Base-by-base conservation (phyloP, 1,139 yeast species). In the Suhomyces ambrosiae region DNA sequence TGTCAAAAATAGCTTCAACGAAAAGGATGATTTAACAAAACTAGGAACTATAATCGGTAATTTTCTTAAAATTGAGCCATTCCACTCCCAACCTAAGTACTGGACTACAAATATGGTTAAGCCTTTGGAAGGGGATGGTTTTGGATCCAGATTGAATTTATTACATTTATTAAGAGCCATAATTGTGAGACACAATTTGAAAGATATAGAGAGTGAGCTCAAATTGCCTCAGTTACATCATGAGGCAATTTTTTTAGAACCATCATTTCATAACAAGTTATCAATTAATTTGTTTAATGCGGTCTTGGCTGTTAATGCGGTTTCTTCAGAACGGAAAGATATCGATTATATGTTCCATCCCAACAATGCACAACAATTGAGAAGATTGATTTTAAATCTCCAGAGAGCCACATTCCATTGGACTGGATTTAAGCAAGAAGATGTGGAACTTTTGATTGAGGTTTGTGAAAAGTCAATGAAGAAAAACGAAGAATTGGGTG, bases 301-400 rank as follows among this genome's bases (percentile, higher is more conserved):
- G 0, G 86, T 82, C 1, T 61, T 83, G 34, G 86, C 87, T 0
- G 79, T 80, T 1, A 83, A 83, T 63, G 86, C 89, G 0, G 85
- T 82, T 2, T 78, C 87, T 3, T 81, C 88, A 0, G 87, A 82
- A 51, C 58, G 88, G 32, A 72, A 68, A 10, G 90, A 78, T 46
- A 65, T 72, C 24, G 89, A 83, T 56, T 83, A 80, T 54, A 80
- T 83, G 86, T 82, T 82, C 50, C 82, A 82, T 59, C 75, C 80
- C 0, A 57, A 73, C 0, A 82, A 81, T 48, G 65, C 77, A 30
- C 61, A 56, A 24, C 82, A 80, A 44, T 56, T 82, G 31, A 62
- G 82, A 44, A 58, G 82, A 33, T 66, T 82, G 47, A 71, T 82
- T 7, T 71, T 76, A 2, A 82, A 83, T 49, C 54, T 82, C 30